phyloP scores from a whole-genome alignment of 768 basidiomycete species.

The Tubosaeta sp. region DNA sequence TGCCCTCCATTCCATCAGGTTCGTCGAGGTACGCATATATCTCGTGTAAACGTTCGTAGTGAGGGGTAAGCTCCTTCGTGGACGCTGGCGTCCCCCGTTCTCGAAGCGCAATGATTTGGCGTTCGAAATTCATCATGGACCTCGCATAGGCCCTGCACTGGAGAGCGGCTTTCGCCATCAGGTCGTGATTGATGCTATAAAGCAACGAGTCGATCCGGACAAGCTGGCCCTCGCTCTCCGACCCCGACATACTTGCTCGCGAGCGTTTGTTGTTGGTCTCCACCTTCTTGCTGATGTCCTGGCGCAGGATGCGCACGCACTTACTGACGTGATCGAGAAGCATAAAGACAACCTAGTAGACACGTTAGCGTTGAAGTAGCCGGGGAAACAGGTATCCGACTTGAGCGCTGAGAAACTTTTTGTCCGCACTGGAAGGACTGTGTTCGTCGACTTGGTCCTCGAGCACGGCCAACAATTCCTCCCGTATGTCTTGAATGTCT shows the following conservation, averaged over 20 bases:
- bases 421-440: conserved; percentile 63
- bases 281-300: conserved; percentile 52
- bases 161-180: conserved; percentile 92
- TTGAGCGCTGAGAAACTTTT: conserved; percentile 90
- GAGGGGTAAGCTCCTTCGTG: conserved; percentile 38
- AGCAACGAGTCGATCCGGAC: conserved; percentile 75
- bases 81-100: conserved; percentile 37
- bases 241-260: conserved; percentile 34
- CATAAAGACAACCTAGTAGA: conserved; percentile 83
- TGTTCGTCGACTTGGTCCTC: conserved; percentile 75
- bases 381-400: conserved; percentile 37
- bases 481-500: conserved; percentile 60
- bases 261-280: conserved; percentile 45
- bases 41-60: conserved; percentile 90
- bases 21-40: conserved; percentile 96
- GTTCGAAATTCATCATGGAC: conserved; percentile 92
- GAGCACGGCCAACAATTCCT: conserved; percentile 77
- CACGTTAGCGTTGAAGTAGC: not conserved
- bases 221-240: conserved; percentile 55
- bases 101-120: conserved; percentile 58
- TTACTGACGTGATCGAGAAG: conserved; percentile 92
- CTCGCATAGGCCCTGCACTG: conserved; percentile 93
- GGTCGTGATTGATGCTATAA: conserved; percentile 75
- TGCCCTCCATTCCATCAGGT: conserved; percentile 98
- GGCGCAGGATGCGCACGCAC: conserved; percentile 77